Conservation (phyloP, 2,329 filamentous ascomycete species). For the Aulographum hederae region DNA sequence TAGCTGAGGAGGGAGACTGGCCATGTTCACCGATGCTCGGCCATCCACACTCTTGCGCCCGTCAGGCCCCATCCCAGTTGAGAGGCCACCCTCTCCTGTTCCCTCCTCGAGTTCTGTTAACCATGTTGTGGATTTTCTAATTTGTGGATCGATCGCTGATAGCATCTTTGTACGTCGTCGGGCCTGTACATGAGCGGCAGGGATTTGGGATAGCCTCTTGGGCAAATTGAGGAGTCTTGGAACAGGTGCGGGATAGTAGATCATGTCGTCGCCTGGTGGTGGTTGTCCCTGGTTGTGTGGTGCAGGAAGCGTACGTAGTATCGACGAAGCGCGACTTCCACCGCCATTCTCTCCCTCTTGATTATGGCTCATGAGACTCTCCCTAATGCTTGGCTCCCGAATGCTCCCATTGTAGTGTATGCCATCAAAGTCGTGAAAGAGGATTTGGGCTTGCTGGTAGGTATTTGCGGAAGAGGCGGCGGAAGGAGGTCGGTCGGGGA, state of each 20-base stretch:
- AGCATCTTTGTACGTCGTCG: slow-evolving; percentile 58
- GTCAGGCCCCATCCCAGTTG: neutral
- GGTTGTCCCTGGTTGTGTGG: slow-evolving; percentile 35
- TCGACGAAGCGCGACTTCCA: slow-evolving; percentile 1
- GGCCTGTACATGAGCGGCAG: slow-evolving; percentile 44
- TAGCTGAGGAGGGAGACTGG: slow-evolving; percentile 59
- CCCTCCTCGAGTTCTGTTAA: slow-evolving; percentile 11
- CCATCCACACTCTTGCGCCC: slow-evolving; percentile 3
- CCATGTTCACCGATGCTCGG: slow-evolving; percentile 22
- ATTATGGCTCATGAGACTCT: slow-evolving; percentile 3
- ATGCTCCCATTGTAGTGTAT: slow-evolving; percentile 49
- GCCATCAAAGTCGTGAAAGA: slow-evolving; percentile 70
- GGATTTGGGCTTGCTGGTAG: slow-evolving; percentile 43
- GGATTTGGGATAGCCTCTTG: slow-evolving; percentile 62
- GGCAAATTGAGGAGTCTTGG: slow-evolving; percentile 87
- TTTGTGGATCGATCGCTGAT: slow-evolving; percentile 38
- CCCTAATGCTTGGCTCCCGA: slow-evolving; percentile 14
- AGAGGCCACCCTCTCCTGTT: neutral
- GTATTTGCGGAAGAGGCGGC: slow-evolving; percentile 41
- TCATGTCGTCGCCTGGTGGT: slow-evolving; percentile 58
- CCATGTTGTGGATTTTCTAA: slow-evolving; percentile 33
- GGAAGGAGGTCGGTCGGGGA: slow-evolving; percentile 25
- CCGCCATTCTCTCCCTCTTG: slow-evolving; percentile 12
- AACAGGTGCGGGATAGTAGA: slow-evolving; percentile 89
- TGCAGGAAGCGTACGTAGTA: slow-evolving; percentile 8